phyloP scores from a whole-genome alignment of 352 stramenopile species.

The Globisporangium perplexum region DNA sequence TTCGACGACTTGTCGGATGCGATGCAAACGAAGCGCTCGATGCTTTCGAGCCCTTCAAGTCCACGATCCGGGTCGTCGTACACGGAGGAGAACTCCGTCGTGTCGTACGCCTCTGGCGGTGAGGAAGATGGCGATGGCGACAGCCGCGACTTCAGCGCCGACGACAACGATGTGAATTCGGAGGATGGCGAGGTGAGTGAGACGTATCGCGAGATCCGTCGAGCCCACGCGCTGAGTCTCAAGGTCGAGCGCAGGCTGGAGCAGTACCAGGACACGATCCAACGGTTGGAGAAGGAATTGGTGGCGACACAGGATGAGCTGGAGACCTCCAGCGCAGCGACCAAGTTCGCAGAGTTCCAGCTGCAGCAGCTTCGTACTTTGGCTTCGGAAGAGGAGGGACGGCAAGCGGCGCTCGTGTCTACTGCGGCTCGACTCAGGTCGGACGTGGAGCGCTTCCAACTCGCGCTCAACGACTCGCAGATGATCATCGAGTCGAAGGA shows the following conservation, averaged over 20 bases:
- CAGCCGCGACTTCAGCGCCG: conserved; percentile 18
- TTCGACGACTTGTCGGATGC: conserved; percentile 55
- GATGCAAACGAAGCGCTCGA: conserved; percentile 44
- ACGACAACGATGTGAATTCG: conserved; percentile 35
- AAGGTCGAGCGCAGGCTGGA: conserved; percentile 70
- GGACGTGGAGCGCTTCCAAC: conserved; percentile 13
- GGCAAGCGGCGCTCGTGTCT: conserved; percentile 21
- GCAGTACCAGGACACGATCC: conserved; percentile 62
- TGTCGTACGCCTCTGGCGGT: conserved; percentile 46
- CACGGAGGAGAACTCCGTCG: conserved; percentile 48
- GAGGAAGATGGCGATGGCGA: conserved; percentile 26
- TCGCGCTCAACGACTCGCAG: conserved; percentile 4
- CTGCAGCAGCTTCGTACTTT: conserved; percentile 63
- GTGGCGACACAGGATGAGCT: conserved; percentile 62
- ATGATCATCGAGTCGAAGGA: conserved; percentile 4
- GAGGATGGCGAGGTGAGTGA: conserved; percentile 30
- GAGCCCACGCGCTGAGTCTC: conserved; percentile 45
- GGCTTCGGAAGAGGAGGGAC: conserved; percentile 41
- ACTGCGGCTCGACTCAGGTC: conserved; percentile 15
- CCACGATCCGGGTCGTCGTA: conserved; percentile 60
- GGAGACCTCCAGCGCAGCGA: conserved; percentile 69
- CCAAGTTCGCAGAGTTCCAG: conserved; percentile 81
- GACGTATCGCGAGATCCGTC: conserved; percentile 51
- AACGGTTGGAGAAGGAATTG: conserved; percentile 62
- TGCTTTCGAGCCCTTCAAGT: conserved; percentile 36